Evolutionary conservation across 345 rosid species (phyloP).

Genomic region (Gossypium ekmanianum): DNA sequence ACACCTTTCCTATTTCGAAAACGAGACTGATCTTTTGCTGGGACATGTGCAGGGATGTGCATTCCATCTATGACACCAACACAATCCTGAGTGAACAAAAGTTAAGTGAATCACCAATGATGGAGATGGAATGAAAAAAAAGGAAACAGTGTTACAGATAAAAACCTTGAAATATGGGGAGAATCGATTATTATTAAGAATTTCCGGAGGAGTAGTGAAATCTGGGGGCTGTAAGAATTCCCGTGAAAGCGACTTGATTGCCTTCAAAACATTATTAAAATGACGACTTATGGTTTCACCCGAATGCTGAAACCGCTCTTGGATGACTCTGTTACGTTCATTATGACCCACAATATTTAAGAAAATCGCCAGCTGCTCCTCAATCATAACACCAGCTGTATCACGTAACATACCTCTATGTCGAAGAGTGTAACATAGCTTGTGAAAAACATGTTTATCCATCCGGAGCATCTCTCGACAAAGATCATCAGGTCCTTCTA

Average conservation of each 20-base stretch:
- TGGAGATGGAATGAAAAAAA: background rate
- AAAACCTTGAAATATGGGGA: conserved; percentile 70
- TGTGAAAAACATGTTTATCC: conserved; percentile 68
- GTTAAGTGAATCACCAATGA: conserved; percentile 14
- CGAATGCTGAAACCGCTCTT: conserved; percentile 72
- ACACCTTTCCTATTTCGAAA: conserved; percentile 64
- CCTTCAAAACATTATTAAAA: conserved; percentile 75
- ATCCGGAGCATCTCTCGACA: conserved; percentile 72
- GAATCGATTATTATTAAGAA: conserved; percentile 48
- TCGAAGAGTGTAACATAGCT: conserved; percentile 46
- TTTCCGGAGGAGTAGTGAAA: conserved; percentile 38
- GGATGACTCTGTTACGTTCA: conserved; percentile 76
- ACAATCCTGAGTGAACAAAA: conserved; percentile 54
- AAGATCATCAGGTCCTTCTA: conserved; percentile 46
- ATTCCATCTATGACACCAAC: conserved; percentile 68
- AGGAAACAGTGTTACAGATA: conserved; percentile 8
- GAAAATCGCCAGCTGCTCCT: conserved; percentile 76
- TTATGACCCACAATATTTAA: conserved; percentile 70
- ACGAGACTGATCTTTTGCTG: conserved; percentile 70
- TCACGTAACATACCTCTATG: conserved; percentile 61
- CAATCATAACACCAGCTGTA: conserved; percentile 64
- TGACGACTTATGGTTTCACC: conserved; percentile 84
- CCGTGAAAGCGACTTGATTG: conserved; percentile 68
- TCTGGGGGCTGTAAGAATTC: conserved; percentile 50
- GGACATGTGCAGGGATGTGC: conserved; percentile 72